phyloP scores from a whole-genome alignment of 805 yeast genomes.

The Kockiozyma suomiensis region DNA sequence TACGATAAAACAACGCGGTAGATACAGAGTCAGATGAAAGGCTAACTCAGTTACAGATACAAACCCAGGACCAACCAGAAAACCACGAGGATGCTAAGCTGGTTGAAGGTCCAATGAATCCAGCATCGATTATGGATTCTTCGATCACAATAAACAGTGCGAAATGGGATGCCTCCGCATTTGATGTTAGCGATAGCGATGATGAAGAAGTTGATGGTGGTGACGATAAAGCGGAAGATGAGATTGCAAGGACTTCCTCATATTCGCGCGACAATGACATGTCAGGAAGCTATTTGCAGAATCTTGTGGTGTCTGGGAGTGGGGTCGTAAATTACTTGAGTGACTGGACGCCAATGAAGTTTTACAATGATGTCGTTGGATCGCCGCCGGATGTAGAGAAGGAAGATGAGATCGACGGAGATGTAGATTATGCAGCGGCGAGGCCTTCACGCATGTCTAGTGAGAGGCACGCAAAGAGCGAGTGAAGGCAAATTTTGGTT shows the following conservation, averaged over 20 bases:
- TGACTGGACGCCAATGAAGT: constrained; percentile 29
- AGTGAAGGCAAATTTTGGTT: too few relatives aligned
- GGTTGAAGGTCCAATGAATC: neutral
- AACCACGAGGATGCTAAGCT: neutral
- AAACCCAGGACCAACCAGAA: neutral
- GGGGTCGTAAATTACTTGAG: constrained; percentile 13
- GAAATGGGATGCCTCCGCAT: constrained; percentile 24
- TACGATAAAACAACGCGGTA: neutral
- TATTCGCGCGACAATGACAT: neutral
- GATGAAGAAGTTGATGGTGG: constrained; percentile 10
- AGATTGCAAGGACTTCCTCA: neutral
- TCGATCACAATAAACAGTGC: constrained; percentile 8
- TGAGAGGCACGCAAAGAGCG: neutral
- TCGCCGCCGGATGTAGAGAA: neutral
- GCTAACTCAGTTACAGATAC: neutral
- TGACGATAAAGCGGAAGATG: neutral
- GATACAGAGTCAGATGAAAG: neutral
- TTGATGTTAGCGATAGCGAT: constrained; percentile 24
- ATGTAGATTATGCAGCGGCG: neutral
- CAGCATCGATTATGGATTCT: neutral
- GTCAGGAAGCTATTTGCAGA: constrained; percentile 11
- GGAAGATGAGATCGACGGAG: neutral
- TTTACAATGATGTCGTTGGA: constrained; percentile 14
- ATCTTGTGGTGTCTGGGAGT: constrained; percentile 1
- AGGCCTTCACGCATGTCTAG: neutral